Evolutionary conservation across 2,329 filamentous ascomycete genomes (phyloP).

Genomic region (Chrysoporthe puriensis): DNA sequence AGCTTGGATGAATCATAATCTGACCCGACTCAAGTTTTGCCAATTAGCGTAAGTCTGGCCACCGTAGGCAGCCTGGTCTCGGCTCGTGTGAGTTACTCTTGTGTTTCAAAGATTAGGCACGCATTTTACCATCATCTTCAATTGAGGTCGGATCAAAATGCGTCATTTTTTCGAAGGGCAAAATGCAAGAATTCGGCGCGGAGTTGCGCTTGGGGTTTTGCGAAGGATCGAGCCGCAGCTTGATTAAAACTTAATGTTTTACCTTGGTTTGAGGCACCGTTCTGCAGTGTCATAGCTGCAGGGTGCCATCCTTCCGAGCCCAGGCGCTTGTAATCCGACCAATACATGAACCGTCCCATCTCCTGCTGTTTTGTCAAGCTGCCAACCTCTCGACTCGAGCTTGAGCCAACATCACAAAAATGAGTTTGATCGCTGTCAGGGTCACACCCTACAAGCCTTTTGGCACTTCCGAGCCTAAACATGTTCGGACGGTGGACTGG

Average conservation of each 20-base stretch:
- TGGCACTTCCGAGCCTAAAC: not conserved
- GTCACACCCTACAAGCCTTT: not conserved
- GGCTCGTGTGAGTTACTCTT: too few relatives aligned
- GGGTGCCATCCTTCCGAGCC: constrained; percentile 2
- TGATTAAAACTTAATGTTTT: constrained; percentile 1
- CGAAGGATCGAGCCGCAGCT: constrained; percentile 1
- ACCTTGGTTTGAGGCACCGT: constrained; percentile 13
- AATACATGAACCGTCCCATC: constrained; percentile 10
- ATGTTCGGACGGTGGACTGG: constrained; percentile 1
- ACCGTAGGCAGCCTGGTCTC: too few relatives aligned
- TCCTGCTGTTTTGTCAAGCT: not conserved
- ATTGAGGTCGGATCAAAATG: not conserved
- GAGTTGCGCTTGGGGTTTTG: not conserved
- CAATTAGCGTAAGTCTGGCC: too few relatives aligned
- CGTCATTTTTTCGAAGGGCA: not conserved
- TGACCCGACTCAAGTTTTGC: too few relatives aligned
- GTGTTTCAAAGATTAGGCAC: too few relatives aligned
- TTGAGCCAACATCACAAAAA: not conserved
- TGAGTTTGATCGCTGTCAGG: constrained; percentile 11
- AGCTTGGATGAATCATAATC: too few relatives aligned
- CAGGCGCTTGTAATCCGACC: constrained; percentile 1
- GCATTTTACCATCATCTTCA: too few relatives aligned
- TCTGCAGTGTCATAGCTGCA: constrained; percentile 12
- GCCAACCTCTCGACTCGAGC: not conserved
- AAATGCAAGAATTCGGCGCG: not conserved